A percentile compares a stretch with the other conserved stretches of the same genome.
Conservation (phyloP, 1,139 yeast genomes). For the Lodderomyces beijingensis region DNA sequence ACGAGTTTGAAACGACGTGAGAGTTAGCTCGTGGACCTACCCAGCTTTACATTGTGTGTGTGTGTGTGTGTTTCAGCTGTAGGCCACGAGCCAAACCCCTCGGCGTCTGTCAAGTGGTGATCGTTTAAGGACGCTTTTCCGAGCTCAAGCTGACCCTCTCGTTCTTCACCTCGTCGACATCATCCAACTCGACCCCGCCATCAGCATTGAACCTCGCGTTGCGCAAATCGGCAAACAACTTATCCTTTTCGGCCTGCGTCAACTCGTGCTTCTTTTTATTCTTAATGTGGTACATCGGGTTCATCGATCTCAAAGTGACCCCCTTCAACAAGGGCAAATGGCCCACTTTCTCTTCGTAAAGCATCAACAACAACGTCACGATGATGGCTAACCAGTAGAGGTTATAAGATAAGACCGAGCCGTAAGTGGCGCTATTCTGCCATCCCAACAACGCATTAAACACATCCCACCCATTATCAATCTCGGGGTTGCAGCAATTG, state of each 20-base stretch:
- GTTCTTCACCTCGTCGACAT: constrained; percentile 8
- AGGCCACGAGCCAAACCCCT: too few relatives aligned
- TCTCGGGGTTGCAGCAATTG: constrained; percentile 84
- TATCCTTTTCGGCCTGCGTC: constrained; percentile 47
- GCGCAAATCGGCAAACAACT: constrained; percentile 45
- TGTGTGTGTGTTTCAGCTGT: too few relatives aligned
- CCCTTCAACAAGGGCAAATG: constrained; percentile 40
- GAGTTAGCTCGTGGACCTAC: too few relatives aligned
- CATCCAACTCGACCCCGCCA: constrained; percentile 13
- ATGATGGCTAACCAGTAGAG: constrained; percentile 70
- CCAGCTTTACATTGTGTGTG: too few relatives aligned
- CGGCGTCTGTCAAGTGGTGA: too few relatives aligned
- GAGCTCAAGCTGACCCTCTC: constrained; percentile 6
- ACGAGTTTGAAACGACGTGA: too few relatives aligned
- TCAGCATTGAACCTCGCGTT: constrained; percentile 16
- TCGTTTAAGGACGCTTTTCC: constrained; percentile 9
- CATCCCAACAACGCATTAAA: constrained; percentile 83
- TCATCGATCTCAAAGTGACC: constrained; percentile 51
- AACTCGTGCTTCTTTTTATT: constrained; percentile 61
- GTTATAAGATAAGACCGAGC: constrained; percentile 76
- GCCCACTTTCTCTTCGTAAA: constrained; percentile 58
- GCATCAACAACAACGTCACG: constrained; percentile 47
- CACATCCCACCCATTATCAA: constrained; percentile 84
- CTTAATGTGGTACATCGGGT: constrained; percentile 70
- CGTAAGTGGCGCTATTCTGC: constrained; percentile 88